Percentiles rank a stretch among this genome's conserved stretches.
Evolutionary conservation across 768 basidiomycete genomes (phyloP).

Genomic region (Tulasnella sp.): DNA sequence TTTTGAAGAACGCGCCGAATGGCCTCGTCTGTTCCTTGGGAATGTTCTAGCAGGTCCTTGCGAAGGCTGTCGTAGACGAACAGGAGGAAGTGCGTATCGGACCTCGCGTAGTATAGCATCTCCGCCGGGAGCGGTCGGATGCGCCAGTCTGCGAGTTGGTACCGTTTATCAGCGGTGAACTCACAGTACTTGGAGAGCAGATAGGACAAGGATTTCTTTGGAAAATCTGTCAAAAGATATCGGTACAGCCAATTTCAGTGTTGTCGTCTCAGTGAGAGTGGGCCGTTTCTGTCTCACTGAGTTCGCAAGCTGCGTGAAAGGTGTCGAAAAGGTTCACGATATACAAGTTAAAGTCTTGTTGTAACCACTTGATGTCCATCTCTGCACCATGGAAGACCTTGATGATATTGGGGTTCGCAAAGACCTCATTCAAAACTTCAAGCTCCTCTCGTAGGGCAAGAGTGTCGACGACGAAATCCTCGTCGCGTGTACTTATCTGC

Average conservation of each 20-base stretch:
- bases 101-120: conserved; percentile 87
- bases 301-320: conserved; percentile 80
- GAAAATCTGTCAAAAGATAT: conserved; percentile 51
- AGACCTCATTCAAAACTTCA: conserved; percentile 65
- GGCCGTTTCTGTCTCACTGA: conserved; percentile 55
- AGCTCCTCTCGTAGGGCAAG: conserved; percentile 65
- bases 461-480: conserved; percentile 83
- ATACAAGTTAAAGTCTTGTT: conserved; percentile 90
- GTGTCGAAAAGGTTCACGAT: conserved; percentile 97
- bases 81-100: conserved; percentile 92
- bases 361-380: conserved; percentile 90
- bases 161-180: conserved; percentile 86
- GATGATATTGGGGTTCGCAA: conserved; percentile 63
- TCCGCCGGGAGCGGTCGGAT: conserved; percentile 81
- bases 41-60: conserved; percentile 57
- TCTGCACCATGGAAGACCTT: conserved; percentile 94
- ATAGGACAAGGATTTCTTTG: conserved; percentile 71
- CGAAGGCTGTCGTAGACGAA: conserved; percentile 88
- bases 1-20: conserved; percentile 48
- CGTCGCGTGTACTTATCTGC: conserved; percentile 74
- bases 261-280: no score
- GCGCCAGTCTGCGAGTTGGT: conserved; percentile 96
- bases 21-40: conserved; percentile 27
- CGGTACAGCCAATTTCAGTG: no score
- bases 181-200: conserved; percentile 84